Percentiles rank a stretch among this genome's conserved stretches.
Conservation (phyloP, 306 rosid species). For the Lathyrus aphaca region DNA sequence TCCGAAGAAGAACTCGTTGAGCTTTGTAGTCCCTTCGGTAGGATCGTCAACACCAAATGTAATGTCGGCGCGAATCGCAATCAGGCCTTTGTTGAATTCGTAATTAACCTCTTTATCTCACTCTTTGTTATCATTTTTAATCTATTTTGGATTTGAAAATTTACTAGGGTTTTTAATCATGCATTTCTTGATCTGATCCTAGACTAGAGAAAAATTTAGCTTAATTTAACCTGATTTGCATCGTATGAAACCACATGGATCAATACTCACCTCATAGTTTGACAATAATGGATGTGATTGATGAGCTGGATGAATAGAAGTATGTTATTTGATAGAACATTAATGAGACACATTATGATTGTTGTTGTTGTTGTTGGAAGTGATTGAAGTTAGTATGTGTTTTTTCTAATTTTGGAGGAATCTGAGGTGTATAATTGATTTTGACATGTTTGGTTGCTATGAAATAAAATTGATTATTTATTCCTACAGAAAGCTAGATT, state of each 20-base stretch:
- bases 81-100: constrained; percentile 94
- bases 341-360: too few relatives aligned
- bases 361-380: too few relatives aligned
- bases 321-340: too few relatives aligned
- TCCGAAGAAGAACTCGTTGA: constrained; percentile 79
- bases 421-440: too few relatives aligned
- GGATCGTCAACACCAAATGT: constrained; percentile 91
- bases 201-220: background rate
- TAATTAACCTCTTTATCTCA: constrained; percentile 29
- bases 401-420: too few relatives aligned
- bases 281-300: background rate
- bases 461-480: too few relatives aligned
- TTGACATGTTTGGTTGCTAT: too few relatives aligned
- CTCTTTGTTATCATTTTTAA: background rate
- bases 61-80: constrained; percentile 96
- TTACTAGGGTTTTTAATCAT: constrained; percentile 2
- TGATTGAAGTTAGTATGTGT: too few relatives aligned
- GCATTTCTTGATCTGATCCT: background rate
- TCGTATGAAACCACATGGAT: background rate
- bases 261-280: background rate
- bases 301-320: background rate
- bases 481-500: too few relatives aligned
- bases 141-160: background rate
- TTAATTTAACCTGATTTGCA: background rate
- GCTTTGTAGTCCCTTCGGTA: constrained; percentile 90